Evolutionary conservation across 2,329 filamentous ascomycete species (phyloP).

Genomic region (Penicillium olsonii): DNA sequence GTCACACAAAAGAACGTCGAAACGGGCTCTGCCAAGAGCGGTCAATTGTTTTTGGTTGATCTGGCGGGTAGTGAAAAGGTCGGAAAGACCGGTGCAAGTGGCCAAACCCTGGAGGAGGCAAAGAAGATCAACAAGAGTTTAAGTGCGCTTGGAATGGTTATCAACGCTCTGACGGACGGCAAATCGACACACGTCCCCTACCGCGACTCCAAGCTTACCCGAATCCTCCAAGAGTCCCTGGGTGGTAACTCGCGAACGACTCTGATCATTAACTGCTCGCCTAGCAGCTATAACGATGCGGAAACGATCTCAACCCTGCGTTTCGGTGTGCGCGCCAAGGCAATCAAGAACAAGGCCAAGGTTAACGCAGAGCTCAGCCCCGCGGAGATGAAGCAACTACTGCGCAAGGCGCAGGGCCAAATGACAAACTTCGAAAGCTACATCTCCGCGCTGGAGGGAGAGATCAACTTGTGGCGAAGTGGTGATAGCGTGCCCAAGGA

Average conservation of each 20-base stretch:
- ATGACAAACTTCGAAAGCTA: constrained; percentile 87
- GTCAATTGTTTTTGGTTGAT: constrained; percentile 96
- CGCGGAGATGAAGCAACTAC: constrained; percentile 85
- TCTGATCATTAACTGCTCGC: constrained; percentile 98
- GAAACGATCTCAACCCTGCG: constrained; percentile 90
- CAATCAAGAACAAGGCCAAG: constrained; percentile 99
- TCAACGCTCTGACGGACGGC: constrained; percentile 93
- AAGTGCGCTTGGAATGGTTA: constrained; percentile 97
- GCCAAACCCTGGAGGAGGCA: constrained; percentile 94
- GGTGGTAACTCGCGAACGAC: constrained; percentile 99
- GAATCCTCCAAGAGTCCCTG: constrained; percentile 94
- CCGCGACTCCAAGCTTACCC: constrained; percentile 95
- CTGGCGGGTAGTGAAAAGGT: constrained; percentile 98
- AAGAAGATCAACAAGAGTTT: constrained; percentile 99
- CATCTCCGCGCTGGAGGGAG: constrained; percentile 77
- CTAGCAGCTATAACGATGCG: constrained; percentile 94
- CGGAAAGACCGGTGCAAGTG: constrained; percentile 95
- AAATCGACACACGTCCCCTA: constrained; percentile 97
- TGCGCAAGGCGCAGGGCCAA: constrained; percentile 90
- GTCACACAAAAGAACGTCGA: constrained; percentile 98
- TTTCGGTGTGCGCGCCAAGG: constrained; percentile 95
- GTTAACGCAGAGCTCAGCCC: constrained; percentile 98
- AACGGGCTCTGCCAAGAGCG: constrained; percentile 92
- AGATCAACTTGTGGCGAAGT: constrained; percentile 82
- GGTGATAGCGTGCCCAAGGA: constrained; percentile 89